Percentiles rank a stretch among this genome's conserved stretches.
phyloP scores from a whole-genome alignment of 495 filamentous ascomycete genomes.

The Glutinoglossum americanum region DNA sequence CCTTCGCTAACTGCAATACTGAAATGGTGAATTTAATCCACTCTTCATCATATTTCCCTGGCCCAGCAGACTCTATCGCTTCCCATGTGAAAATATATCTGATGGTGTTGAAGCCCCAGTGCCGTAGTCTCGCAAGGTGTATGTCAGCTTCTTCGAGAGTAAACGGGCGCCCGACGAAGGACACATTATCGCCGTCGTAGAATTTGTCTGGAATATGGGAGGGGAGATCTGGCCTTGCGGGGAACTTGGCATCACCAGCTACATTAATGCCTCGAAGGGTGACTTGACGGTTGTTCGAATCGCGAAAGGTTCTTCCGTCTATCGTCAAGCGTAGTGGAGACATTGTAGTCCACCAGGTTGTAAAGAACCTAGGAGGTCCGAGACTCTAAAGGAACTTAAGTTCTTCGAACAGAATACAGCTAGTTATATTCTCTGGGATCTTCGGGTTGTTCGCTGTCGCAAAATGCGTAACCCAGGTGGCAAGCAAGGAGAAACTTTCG shows the following conservation, averaged over 20 bases:
- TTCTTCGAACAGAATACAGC: background rate
- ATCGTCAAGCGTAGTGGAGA: conserved; percentile 35
- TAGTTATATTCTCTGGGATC: background rate
- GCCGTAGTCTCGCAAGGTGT: conserved; percentile 71
- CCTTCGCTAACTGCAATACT: conserved; percentile 59
- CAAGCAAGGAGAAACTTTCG: background rate
- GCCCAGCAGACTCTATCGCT: conserved; percentile 85
- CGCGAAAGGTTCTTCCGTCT: conserved; percentile 62
- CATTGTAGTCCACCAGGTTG: background rate
- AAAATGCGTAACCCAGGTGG: background rate
- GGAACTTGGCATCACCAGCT: conserved; percentile 38
- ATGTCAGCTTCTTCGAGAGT: conserved; percentile 56
- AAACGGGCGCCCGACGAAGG: conserved; percentile 75
- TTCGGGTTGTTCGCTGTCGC: background rate
- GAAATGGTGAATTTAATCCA: conserved; percentile 83
- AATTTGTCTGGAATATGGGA: conserved; percentile 62
- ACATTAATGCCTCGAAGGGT: conserved; percentile 46
- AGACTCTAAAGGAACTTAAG: background rate
- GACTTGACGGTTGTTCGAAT: conserved; percentile 43
- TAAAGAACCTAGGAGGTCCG: background rate
- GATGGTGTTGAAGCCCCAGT: conserved; percentile 87
- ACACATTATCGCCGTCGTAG: conserved; percentile 82
- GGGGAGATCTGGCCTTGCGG: conserved; percentile 31
- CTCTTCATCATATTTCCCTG: conserved; percentile 85
- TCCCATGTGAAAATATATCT: conserved; percentile 98